A percentile compares a stretch with the other conserved stretches of the same genome.
phyloP scores from a whole-genome alignment of 1,284 basidiomycete species.

The Erythrobasidium hasegawianum region DNA sequence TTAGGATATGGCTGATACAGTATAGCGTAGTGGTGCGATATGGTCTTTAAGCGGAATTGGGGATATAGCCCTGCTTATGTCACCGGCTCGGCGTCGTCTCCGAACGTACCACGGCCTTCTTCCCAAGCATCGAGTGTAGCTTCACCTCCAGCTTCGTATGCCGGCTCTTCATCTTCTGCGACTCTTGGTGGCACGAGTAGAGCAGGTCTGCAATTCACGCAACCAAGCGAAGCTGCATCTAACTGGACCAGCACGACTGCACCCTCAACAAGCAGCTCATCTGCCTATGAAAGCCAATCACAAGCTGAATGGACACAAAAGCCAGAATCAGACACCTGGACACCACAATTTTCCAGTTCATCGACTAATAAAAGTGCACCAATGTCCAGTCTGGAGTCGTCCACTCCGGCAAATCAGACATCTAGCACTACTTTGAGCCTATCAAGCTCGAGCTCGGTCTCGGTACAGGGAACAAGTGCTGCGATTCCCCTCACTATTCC shows the following conservation, averaged over 20 bases:
- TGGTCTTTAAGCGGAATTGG: neutral
- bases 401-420: neutral
- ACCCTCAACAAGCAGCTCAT: too few species aligned
- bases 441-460: neutral
- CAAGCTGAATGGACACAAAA: too few species aligned
- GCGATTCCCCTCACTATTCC: neutral
- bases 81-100: neutral
- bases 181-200: too few species aligned
- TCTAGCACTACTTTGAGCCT: neutral
- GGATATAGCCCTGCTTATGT: neutral
- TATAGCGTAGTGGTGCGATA: slow-evolving; percentile 2
- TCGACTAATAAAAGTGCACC: neutral
- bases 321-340: too few species aligned
- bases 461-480: neutral
- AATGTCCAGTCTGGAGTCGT: neutral
- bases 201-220: too few species aligned
- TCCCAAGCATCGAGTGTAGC: too few species aligned
- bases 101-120: neutral
- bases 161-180: too few species aligned
- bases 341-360: neutral
- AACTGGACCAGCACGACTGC: too few species aligned
- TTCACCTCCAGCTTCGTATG: neutral
- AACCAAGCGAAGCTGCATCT: too few species aligned
- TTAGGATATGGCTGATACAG: too few species aligned
- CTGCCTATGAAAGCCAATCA: too few species aligned